Evolutionary conservation across 2,329 filamentous ascomycete genomes (phyloP).

Genomic region (Penicillium sp.): DNA sequence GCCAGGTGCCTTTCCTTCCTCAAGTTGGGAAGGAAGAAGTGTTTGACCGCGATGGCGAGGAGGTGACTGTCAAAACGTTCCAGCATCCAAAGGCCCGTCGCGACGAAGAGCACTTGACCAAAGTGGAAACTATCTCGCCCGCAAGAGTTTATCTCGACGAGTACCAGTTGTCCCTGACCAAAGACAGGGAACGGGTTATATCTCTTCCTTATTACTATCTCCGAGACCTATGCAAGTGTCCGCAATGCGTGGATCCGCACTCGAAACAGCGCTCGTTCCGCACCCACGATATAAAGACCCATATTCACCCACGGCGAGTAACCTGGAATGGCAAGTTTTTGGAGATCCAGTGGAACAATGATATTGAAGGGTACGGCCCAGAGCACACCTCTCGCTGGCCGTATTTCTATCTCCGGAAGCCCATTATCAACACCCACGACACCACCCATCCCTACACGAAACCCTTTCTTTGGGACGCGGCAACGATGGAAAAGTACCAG

Average conservation of each 20-base stretch:
- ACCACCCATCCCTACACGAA: slow-evolving; percentile 23
- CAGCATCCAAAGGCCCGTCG: not conserved
- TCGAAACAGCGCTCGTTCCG: slow-evolving; percentile 62
- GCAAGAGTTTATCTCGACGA: not conserved
- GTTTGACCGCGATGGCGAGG: not conserved
- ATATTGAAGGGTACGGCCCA: slow-evolving; percentile 44
- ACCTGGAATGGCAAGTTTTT: slow-evolving; percentile 43
- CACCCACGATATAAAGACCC: slow-evolving; percentile 55
- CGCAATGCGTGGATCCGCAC: slow-evolving; percentile 51
- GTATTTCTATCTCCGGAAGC: slow-evolving; percentile 10
- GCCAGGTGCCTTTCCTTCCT: not conserved
- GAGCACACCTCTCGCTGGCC: slow-evolving; percentile 41
- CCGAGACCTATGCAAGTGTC: slow-evolving; percentile 55
- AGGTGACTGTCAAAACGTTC: not conserved
- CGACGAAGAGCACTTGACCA: not conserved
- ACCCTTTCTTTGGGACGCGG: slow-evolving; percentile 36
- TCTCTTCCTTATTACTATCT: slow-evolving; percentile 29
- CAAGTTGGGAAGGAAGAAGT: not conserved
- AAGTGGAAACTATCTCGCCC: not conserved
- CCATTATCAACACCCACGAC: slow-evolving; percentile 19
- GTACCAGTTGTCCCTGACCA: not conserved
- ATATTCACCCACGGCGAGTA: slow-evolving; percentile 40
- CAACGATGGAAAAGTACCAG: slow-evolving; percentile 42
- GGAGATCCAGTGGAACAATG: slow-evolving; percentile 58
- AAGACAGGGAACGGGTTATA: not conserved